Evolutionary conservation across 371 early-diverging fungal genomes (phyloP).

Genomic region (Rhizopus microsporus): DNA sequence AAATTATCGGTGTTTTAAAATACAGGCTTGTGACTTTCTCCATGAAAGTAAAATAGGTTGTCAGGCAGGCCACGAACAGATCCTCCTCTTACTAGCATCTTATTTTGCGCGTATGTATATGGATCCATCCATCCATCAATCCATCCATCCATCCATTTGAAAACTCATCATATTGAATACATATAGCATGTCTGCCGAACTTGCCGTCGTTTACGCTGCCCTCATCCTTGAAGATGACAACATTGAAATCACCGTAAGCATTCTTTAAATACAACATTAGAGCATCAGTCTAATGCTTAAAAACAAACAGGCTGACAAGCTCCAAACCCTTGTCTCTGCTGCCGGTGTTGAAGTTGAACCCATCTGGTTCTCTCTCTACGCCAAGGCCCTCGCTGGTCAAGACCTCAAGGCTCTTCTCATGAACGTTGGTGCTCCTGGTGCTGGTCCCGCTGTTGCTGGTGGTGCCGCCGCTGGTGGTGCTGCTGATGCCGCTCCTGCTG

Average conservation of each 20-base stretch:
- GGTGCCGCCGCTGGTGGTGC: slow-evolving; percentile 55
- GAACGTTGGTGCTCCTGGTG: slow-evolving; percentile 84
- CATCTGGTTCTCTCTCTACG: slow-evolving; percentile 96
- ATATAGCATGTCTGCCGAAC: slow-evolving; percentile 71
- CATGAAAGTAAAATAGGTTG: slow-evolving; percentile 1
- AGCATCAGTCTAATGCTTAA: background rate
- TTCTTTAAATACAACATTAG: background rate
- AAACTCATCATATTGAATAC: background rate
- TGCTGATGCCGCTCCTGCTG: slow-evolving; percentile 59
- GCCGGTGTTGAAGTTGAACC: slow-evolving; percentile 93
- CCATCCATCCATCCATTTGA: slow-evolving; percentile 1
- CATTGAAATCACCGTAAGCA: slow-evolving; percentile 92
- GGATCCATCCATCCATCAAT: slow-evolving; percentile 32
- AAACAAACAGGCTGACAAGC: slow-evolving; percentile 86
- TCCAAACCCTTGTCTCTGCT: slow-evolving; percentile 87
- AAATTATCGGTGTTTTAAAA: no score
- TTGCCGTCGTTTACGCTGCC: slow-evolving; percentile 95
- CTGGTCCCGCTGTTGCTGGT: slow-evolving; percentile 60
- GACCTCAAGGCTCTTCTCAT: slow-evolving; percentile 87
- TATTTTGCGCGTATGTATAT: slow-evolving; percentile 28
- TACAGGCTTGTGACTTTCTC: background rate
- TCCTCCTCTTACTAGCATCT: slow-evolving; percentile 30
- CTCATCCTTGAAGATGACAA: slow-evolving; percentile 98
- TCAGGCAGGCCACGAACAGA: slow-evolving; percentile 9
- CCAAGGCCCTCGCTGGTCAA: slow-evolving; percentile 97